Percentiles rank a stretch among this genome's conserved stretches.
Evolutionary conservation across 1,139 yeast species (phyloP).

Genomic region (Suhomyces maxii): DNA sequence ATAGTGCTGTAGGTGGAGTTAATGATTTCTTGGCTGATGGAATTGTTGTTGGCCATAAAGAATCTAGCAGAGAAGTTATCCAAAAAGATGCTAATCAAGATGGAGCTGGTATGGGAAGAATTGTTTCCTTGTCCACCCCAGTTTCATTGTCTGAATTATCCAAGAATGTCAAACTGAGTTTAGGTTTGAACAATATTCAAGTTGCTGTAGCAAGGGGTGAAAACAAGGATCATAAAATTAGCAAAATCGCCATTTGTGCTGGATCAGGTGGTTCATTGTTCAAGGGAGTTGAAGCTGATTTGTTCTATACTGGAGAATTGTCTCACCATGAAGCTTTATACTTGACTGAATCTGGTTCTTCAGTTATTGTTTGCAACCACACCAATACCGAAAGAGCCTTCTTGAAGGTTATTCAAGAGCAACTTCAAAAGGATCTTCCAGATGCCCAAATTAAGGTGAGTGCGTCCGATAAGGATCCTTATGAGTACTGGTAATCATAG

Average conservation of each 20-base stretch:
- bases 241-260: slow-evolving; percentile 83
- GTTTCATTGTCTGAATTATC: slow-evolving; percentile 49
- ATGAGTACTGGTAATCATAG: slow-evolving; percentile 20
- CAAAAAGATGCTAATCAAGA: slow-evolving; percentile 28
- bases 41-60: slow-evolving; percentile 34
- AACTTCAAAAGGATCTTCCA: slow-evolving; percentile 47
- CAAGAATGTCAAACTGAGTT: slow-evolving; percentile 50
- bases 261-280: slow-evolving; percentile 87
- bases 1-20: slow-evolving; percentile 89
- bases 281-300: slow-evolving; percentile 66
- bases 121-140: slow-evolving; percentile 51
- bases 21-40: slow-evolving; percentile 86
- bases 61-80: slow-evolving; percentile 28
- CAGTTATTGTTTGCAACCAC: slow-evolving; percentile 81
- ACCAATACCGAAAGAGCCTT: slow-evolving; percentile 92
- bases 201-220: slow-evolving; percentile 51
- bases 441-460: slow-evolving; percentile 50
- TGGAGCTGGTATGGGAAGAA: slow-evolving; percentile 82
- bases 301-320: slow-evolving; percentile 86
- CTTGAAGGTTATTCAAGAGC: slow-evolving; percentile 50
- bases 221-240: slow-evolving; percentile 32
- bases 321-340: slow-evolving; percentile 88
- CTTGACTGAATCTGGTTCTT: slow-evolving; percentile 69
- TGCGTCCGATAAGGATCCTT: slow-evolving; percentile 58
- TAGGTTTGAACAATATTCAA: slow-evolving; percentile 60